Evolutionary conservation across 2,329 filamentous ascomycete genomes (phyloP).

Genomic region (Beauveria varroae): DNA sequence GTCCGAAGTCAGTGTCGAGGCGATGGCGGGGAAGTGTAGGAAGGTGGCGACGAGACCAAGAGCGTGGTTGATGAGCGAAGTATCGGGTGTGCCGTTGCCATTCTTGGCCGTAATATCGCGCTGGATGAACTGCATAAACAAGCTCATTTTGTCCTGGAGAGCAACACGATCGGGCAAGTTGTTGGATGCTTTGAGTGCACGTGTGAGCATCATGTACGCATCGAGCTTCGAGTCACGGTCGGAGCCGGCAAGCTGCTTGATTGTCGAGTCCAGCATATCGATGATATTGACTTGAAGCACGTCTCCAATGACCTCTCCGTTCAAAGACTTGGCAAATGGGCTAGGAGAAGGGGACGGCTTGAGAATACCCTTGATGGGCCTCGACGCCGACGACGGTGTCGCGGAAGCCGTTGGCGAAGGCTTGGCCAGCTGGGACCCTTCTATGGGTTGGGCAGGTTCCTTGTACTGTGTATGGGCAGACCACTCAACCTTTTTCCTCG

Average conservation of each 20-base stretch:
- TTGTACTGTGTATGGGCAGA: slow-evolving; percentile 49
- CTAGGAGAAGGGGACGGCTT: slow-evolving; percentile 56
- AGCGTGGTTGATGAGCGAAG: slow-evolving; percentile 67
- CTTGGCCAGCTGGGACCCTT: slow-evolving; percentile 29
- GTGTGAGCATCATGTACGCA: slow-evolving; percentile 74
- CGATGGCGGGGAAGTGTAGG: slow-evolving; percentile 65
- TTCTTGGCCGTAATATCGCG: slow-evolving; percentile 65
- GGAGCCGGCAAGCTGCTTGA: slow-evolving; percentile 70
- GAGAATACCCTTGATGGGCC: slow-evolving; percentile 62
- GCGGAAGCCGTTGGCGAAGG: slow-evolving; percentile 32
- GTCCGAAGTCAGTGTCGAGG: slow-evolving; percentile 63
- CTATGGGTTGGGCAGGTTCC: slow-evolving; percentile 40
- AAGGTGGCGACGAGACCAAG: slow-evolving; percentile 72
- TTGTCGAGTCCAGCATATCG: slow-evolving; percentile 77
- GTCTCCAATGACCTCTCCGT: slow-evolving; percentile 33
- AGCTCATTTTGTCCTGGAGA: slow-evolving; percentile 65
- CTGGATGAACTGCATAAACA: slow-evolving; percentile 75
- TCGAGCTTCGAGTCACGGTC: slow-evolving; percentile 70
- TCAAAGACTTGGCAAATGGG: slow-evolving; percentile 32
- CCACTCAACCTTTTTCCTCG: slow-evolving; percentile 50
- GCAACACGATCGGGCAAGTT: slow-evolving; percentile 69
- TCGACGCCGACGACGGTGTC: slow-evolving; percentile 31
- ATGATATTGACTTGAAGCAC: slow-evolving; percentile 49
- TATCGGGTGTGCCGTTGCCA: slow-evolving; percentile 49
- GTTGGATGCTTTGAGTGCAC: slow-evolving; percentile 72